Conservation (phyloP, 306 rosid genomes). For the Castanospermum australe region DNA sequence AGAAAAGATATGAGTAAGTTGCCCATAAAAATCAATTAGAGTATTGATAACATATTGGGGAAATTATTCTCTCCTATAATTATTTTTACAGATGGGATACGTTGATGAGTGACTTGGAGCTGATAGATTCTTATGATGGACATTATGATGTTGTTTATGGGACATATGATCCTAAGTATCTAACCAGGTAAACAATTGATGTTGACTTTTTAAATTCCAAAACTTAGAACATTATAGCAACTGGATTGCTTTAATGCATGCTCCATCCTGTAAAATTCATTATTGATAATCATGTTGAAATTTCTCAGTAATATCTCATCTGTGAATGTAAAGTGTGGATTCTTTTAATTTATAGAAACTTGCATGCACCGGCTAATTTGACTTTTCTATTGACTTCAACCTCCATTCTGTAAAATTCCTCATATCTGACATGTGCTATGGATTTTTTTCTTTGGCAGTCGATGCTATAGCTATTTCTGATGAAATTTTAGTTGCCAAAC, state of each 20-base stretch:
- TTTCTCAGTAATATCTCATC: constrained; percentile 9
- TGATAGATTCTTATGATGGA: constrained; percentile 80
- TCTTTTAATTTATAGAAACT: background rate
- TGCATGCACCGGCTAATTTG: constrained; percentile 10
- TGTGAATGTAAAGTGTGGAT: background rate
- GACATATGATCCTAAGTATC: constrained; percentile 83
- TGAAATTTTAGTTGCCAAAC: constrained; percentile 22
- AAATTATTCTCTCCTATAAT: constrained; percentile 25
- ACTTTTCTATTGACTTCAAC: constrained; percentile 21
- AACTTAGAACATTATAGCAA: background rate
- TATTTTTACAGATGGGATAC: constrained; percentile 82
- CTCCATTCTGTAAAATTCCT: background rate
- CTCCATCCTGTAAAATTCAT: background rate
- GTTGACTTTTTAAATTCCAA: constrained; percentile 12
- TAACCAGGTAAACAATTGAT: constrained; percentile 61
- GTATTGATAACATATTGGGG: background rate
- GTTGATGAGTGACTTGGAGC: constrained; percentile 85
- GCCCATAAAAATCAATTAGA: background rate
- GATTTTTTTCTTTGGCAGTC: background rate
- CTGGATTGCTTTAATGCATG: background rate
- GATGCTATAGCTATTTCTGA: constrained; percentile 6
- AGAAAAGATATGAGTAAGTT: constrained; percentile 85
- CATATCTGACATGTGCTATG: constrained; percentile 4
- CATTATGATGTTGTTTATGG: constrained; percentile 91
- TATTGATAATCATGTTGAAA: background rate